These are phyloP conservation scores for Zoysia pacifica DNA, from an alignment of 176 grass and related monocot species.

Conservation along the genomic window DNA sequence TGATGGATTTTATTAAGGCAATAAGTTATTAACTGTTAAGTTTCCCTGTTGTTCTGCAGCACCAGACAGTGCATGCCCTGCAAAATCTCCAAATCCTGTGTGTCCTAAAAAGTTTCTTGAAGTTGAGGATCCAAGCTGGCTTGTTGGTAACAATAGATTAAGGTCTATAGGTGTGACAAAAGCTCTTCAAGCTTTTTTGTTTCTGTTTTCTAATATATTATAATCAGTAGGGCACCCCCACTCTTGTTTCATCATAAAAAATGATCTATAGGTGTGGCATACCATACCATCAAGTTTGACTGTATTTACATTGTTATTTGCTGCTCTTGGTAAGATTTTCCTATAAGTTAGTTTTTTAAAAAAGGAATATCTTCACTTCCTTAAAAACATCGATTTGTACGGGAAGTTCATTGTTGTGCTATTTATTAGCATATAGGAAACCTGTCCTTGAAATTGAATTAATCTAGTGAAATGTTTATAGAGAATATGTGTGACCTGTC, in stretches of 20 bases:
- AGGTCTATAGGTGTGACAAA: constrained; percentile 65
- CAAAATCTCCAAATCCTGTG: constrained; percentile 36
- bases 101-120: constrained; percentile 49
- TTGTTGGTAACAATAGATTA: constrained; percentile 73
- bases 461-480: not conserved
- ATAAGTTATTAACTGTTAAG: constrained; percentile 13
- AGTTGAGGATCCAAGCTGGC: constrained; percentile 69
- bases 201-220: not conserved
- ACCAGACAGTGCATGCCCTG: not conserved
- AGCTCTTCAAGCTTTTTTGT: not conserved
- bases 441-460: not conserved
- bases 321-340: constrained; percentile 18
- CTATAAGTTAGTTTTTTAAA: not conserved
- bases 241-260: too few species aligned
- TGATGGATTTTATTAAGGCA: constrained; percentile 19
- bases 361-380: constrained; percentile 9
- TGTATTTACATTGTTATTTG: constrained; percentile 5
- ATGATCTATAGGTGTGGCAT: too few species aligned
- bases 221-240: too few species aligned
- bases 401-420: not conserved
- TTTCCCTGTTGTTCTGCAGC: constrained; percentile 30
- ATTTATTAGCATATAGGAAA: not conserved
- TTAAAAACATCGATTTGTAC: not conserved
- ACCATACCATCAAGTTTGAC: not conserved
- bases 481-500: not conserved